Conservation (phyloP, 169 alveolate species). For the Babesia bovis region DNA sequence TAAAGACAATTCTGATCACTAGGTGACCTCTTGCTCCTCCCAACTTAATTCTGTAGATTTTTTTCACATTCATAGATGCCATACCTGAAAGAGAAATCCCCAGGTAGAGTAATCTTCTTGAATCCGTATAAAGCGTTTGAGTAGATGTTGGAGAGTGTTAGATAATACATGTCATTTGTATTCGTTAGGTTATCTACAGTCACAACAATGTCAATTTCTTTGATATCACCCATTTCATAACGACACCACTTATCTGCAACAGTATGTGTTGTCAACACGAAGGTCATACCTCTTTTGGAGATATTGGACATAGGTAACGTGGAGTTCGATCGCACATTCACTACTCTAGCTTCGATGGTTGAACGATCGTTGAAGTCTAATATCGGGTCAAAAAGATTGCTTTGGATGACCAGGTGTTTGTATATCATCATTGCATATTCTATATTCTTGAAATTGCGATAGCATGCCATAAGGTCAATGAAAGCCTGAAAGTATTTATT, state of each 20-base stretch:
- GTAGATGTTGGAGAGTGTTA: constrained; percentile 26
- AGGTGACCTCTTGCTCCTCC: constrained; percentile 3
- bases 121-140: constrained; percentile 57
- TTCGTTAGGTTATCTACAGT: neutral
- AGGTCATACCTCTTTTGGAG: neutral
- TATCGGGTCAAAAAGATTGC: constrained; percentile 15
- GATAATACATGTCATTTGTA: constrained; percentile 18
- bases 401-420: constrained; percentile 37
- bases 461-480: constrained; percentile 44
- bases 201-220: constrained; percentile 38
- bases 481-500: constrained; percentile 18
- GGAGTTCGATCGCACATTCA: neutral
- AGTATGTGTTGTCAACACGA: neutral
- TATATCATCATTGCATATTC: constrained; percentile 40
- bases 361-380: constrained; percentile 20
- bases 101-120: constrained; percentile 34
- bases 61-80: neutral
- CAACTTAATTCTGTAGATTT: neutral
- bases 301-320: neutral
- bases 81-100: constrained; percentile 46
- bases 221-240: constrained; percentile 6
- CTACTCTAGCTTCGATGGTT: constrained; percentile 21
- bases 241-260: constrained; percentile 2
- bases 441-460: constrained; percentile 43
- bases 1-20: constrained; percentile 7